Conservation (phyloP, 139 green algal genomes). For the Nannochloris sp. region DNA sequence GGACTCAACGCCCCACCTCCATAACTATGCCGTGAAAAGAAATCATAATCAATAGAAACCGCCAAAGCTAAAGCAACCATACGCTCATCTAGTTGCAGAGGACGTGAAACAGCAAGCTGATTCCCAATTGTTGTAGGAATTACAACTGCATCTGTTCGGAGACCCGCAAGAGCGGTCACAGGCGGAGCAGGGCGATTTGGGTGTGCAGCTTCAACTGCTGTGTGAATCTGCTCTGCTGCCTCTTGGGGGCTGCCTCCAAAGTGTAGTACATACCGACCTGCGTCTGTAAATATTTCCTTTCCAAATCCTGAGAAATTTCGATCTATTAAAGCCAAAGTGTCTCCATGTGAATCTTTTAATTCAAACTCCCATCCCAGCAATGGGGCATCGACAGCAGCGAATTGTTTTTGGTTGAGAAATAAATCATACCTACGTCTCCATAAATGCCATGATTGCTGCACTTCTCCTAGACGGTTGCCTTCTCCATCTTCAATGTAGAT, state of each 20-base stretch:
- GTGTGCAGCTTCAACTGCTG: slow-evolving; percentile 24
- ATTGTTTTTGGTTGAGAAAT: slow-evolving; percentile 48
- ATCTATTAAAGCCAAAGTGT: slow-evolving; percentile 77
- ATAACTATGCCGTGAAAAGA: slow-evolving; percentile 54
- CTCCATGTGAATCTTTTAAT: slow-evolving; percentile 58
- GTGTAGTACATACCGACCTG: slow-evolving; percentile 81
- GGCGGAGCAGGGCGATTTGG: slow-evolving; percentile 29
- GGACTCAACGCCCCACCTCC: slow-evolving; percentile 24
- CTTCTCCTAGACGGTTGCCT: slow-evolving; percentile 54
- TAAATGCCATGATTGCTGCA: slow-evolving; percentile 75
- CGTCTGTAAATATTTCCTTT: slow-evolving; percentile 50
- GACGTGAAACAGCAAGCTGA: slow-evolving; percentile 53
- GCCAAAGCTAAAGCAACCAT: slow-evolving; percentile 70
- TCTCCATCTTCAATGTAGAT: slow-evolving; percentile 45
- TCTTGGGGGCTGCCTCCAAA: slow-evolving; percentile 52
- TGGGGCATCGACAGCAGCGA: slow-evolving; percentile 54
- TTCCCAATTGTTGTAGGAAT: slow-evolving; percentile 62
- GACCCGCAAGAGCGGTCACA: slow-evolving; percentile 44
- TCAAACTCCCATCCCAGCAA: slow-evolving; percentile 88
- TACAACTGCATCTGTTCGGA: slow-evolving; percentile 36
- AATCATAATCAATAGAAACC: slow-evolving; percentile 59
- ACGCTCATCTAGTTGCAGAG: slow-evolving; percentile 49
- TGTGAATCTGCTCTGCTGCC: slow-evolving; percentile 34
- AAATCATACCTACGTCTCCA: slow-evolving; percentile 73
- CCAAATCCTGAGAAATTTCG: slow-evolving; percentile 66